Percentiles rank a stretch among this genome's conserved stretches.
Evolutionary conservation across 2,329 filamentous ascomycete species (phyloP).

Genomic region (Penicillium glabrum): DNA sequence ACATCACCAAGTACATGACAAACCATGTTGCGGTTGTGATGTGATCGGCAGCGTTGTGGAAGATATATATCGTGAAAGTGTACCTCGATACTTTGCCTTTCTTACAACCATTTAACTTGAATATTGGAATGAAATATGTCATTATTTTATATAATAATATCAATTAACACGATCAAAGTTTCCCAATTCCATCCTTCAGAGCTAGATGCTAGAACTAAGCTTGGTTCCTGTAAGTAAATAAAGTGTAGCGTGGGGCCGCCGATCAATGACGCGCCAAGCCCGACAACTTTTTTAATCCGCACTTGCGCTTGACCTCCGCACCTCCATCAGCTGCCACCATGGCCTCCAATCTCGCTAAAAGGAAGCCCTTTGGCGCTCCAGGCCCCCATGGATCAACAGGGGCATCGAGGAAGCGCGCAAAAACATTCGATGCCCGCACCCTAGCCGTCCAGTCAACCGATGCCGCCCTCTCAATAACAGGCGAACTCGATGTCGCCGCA

Average conservation of each 20-base stretch:
- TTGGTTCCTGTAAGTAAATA: not conserved
- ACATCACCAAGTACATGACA: constrained; percentile 60
- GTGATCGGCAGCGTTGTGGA: constrained; percentile 3
- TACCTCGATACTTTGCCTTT: not conserved
- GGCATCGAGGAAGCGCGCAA: constrained; percentile 43
- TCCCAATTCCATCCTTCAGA: too few relatives aligned
- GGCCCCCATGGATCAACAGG: constrained; percentile 24
- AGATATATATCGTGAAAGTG: not conserved
- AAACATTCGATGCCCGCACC: constrained; percentile 44
- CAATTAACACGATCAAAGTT: too few relatives aligned
- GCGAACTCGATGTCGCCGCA: constrained; percentile 78
- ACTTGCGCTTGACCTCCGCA: constrained; percentile 7
- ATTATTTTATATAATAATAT: too few relatives aligned
- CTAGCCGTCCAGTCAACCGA: constrained; percentile 47
- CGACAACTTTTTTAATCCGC: constrained; percentile 19
- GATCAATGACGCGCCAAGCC: constrained; percentile 28
- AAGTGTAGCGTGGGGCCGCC: constrained; percentile 6
- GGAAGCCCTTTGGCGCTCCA: constrained; percentile 26
- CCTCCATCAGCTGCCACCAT: constrained; percentile 24
- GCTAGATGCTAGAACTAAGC: too few relatives aligned
- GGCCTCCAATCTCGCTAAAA: constrained; percentile 34
- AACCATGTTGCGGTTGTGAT: constrained; percentile 58
- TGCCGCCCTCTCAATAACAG: constrained; percentile 57
- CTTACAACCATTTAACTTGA: not conserved
- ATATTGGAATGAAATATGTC: not conserved